A percentile compares a stretch with the other conserved stretches of the same genome.
Conservation (phyloP, 805 yeast species). For the Starmerella tilneyi region DNA sequence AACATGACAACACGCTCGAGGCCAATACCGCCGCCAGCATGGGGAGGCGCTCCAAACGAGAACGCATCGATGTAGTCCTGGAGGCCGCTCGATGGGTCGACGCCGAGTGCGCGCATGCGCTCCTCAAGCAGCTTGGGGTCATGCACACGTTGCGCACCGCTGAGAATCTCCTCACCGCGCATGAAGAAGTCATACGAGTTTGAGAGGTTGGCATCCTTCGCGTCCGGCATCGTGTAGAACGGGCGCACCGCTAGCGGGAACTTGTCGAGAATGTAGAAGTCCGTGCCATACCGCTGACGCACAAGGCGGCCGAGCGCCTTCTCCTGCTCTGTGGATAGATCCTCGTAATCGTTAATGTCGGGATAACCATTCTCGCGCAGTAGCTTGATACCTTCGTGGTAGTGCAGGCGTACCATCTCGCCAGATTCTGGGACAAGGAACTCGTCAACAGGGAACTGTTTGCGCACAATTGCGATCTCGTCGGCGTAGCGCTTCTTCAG, state of each 20-base stretch:
- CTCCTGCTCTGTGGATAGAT: constrained; percentile 88
- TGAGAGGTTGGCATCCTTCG: constrained; percentile 83
- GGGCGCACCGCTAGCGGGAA: constrained; percentile 97
- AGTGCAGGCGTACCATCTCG: constrained; percentile 80
- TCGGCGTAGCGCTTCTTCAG: constrained; percentile 66
- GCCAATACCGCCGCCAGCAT: constrained; percentile 99
- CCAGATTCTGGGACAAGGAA: constrained; percentile 89
- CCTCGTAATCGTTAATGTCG: constrained; percentile 69
- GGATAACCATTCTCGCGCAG: constrained; percentile 80
- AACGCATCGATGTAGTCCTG: constrained; percentile 89
- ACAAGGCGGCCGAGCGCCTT: constrained; percentile 84
- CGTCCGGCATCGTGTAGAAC: constrained; percentile 98
- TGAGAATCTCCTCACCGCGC: constrained; percentile 98
- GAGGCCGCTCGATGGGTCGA: constrained; percentile 72
- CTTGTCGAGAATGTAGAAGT: constrained; percentile 94
- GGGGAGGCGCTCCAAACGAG: constrained; percentile 93
- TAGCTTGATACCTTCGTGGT: constrained; percentile 82
- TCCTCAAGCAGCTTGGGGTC: constrained; percentile 72
- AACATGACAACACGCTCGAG: constrained; percentile 98
- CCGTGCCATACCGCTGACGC: constrained; percentile 90
- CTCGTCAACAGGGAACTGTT: constrained; percentile 95
- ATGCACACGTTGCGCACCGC: constrained; percentile 99
- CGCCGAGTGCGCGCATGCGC: constrained; percentile 74
- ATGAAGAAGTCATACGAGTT: constrained; percentile 98
- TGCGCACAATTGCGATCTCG: constrained; percentile 83